phyloP scores from a whole-genome alignment of 345 rosid genomes.

The Camelina laxa region DNA sequence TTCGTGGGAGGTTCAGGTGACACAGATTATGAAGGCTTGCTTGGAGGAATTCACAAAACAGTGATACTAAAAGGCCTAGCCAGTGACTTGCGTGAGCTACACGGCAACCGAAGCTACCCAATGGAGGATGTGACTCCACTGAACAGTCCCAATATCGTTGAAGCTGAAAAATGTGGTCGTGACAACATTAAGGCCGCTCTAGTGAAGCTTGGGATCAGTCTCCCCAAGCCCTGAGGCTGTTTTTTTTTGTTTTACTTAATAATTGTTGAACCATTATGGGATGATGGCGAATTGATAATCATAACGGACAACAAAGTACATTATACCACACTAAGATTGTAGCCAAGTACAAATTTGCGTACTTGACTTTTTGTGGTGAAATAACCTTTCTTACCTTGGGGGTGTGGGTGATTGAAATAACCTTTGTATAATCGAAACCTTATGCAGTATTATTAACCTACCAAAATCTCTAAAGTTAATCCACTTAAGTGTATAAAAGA shows the following conservation, averaged over 20 bases:
- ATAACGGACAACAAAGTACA: constrained; percentile 2
- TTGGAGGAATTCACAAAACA: constrained; percentile 71
- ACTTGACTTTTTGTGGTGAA: not conserved
- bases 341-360: not conserved
- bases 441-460: not conserved
- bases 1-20: constrained; percentile 77
- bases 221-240: constrained; percentile 31
- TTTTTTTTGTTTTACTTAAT: not conserved
- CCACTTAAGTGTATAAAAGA: too few relatives aligned
- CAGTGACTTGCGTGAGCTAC: constrained; percentile 49
- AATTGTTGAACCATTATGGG: constrained; percentile 9
- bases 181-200: constrained; percentile 38
- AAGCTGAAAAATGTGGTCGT: constrained; percentile 41
- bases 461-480: not conserved
- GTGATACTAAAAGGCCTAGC: constrained; percentile 61
- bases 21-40: constrained; percentile 75
- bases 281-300: constrained; percentile 1
- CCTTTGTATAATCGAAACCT: not conserved
- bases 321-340: constrained; percentile 22
- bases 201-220: constrained; percentile 39
- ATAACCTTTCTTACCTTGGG: not conserved
- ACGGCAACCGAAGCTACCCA: constrained; percentile 63
- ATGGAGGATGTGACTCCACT: constrained; percentile 61
- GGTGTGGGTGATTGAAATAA: not conserved
- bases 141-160: constrained; percentile 54